Conservation (phyloP, 129 eudicot genomes). For the Centrapalus pauciflorus region DNA sequence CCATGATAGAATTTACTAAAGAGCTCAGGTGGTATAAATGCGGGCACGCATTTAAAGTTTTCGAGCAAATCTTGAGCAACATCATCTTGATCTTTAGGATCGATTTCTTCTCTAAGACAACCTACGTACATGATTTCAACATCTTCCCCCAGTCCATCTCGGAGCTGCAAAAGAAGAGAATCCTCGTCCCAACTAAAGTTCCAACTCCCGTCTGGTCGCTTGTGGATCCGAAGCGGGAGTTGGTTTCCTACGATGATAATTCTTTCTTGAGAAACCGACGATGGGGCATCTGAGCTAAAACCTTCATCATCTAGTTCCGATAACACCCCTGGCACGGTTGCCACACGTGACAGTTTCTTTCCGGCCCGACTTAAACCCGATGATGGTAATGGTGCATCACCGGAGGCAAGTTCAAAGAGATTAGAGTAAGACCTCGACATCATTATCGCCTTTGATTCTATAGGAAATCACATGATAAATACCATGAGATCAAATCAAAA, state of each 20-base stretch:
- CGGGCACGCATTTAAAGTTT: slow-evolving; percentile 81
- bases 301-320: slow-evolving; percentile 84
- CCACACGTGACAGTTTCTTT: slow-evolving; percentile 71
- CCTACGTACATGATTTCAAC: slow-evolving; percentile 79
- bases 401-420: slow-evolving; percentile 76
- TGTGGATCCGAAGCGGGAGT: slow-evolving; percentile 69
- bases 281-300: slow-evolving; percentile 78
- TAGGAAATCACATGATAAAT: slow-evolving; percentile 11
- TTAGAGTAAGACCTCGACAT: slow-evolving; percentile 79
- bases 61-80: slow-evolving; percentile 80
- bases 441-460: slow-evolving; percentile 49
- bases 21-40: slow-evolving; percentile 77
- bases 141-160: slow-evolving; percentile 80
- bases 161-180: slow-evolving; percentile 81
- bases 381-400: slow-evolving; percentile 51
- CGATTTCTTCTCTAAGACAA: slow-evolving; percentile 64
- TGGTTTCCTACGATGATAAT: slow-evolving; percentile 92
- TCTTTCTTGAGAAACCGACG: slow-evolving; percentile 70
- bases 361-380: slow-evolving; percentile 49
- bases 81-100: slow-evolving; percentile 69
- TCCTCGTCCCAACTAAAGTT: slow-evolving; percentile 90
- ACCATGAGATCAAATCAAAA: background rate
- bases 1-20: slow-evolving; percentile 83
- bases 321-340: slow-evolving; percentile 72
- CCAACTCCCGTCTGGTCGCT: slow-evolving; percentile 54